Conservation (phyloP, 352 stramenopile species). For the Phytophthora idaei region DNA sequence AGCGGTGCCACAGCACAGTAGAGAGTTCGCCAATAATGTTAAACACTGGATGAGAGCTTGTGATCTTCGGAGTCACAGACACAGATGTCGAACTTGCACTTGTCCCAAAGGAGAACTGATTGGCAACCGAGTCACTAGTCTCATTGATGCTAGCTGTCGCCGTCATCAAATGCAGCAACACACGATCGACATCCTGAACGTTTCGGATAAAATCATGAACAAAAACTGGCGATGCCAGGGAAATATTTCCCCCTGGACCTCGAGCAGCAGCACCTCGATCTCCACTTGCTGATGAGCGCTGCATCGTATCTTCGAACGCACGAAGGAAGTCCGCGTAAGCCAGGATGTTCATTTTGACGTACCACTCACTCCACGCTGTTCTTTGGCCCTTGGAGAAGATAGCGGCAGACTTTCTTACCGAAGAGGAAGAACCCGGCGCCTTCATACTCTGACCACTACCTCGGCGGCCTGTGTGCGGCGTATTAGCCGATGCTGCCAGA, state of each 20-base stretch:
- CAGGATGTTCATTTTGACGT: conserved; percentile 88
- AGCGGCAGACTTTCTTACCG: conserved; percentile 28
- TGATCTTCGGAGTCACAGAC: conserved; percentile 38
- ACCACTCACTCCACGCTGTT: conserved; percentile 75
- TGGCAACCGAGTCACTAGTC: conserved; percentile 48
- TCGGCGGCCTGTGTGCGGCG: conserved; percentile 22
- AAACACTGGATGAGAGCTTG: conserved; percentile 84
- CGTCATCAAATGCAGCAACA: conserved; percentile 86
- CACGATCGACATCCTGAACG: conserved; percentile 86
- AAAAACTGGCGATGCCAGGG: conserved; percentile 45
- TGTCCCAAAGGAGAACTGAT: conserved; percentile 78
- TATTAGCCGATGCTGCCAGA: conserved; percentile 5
- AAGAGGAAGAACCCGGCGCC: conserved; percentile 21
- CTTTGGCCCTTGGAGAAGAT: conserved; percentile 51
- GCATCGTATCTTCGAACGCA: conserved; percentile 74
- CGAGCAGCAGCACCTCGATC: conserved; percentile 13
- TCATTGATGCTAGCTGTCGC: conserved; percentile 56
- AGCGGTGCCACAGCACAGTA: conserved; percentile 88
- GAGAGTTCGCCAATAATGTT: conserved; percentile 89
- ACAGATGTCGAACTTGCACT: conserved; percentile 39
- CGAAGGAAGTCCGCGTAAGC: conserved; percentile 83
- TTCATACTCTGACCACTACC: conserved; percentile 34
- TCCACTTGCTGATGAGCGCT: conserved; percentile 20
- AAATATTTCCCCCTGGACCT: conserved; percentile 12
- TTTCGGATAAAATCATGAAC: conserved; percentile 86